A percentile compares a stretch with the other conserved stretches of the same genome.
Conservation (phyloP, 768 basidiomycete genomes). For the Rickenella mellea region DNA sequence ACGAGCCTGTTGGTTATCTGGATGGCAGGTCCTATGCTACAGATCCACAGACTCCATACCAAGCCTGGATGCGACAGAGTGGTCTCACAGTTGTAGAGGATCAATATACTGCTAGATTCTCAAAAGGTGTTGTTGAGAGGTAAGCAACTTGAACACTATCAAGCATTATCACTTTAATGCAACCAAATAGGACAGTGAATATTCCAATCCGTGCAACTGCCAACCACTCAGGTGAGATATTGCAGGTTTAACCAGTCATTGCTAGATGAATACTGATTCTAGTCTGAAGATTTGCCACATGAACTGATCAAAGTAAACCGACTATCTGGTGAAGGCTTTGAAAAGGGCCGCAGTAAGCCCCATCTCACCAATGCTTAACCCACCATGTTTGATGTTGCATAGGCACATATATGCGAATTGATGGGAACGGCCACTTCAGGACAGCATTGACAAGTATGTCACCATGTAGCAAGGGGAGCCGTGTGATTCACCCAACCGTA, state of each 20-base stretch:
- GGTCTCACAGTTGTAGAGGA: conserved; percentile 29
- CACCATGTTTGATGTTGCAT: neutral
- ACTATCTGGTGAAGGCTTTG: conserved; percentile 1
- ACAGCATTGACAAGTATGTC: conserved; percentile 51
- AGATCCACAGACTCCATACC: conserved; percentile 34
- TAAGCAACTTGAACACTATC: conserved; percentile 17
- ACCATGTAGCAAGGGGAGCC: conserved; percentile 41
- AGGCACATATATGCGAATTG: conserved; percentile 52
- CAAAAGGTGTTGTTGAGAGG: conserved; percentile 39
- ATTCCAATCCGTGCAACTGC: conserved; percentile 45
- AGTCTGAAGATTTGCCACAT: conserved; percentile 7
- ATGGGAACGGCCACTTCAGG: conserved; percentile 41
- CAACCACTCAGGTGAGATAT: conserved; percentile 38
- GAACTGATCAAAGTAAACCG: conserved; percentile 5
- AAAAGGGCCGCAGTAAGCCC: conserved; percentile 10
- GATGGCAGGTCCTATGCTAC: conserved; percentile 31
- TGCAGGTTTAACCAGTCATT: too few relatives aligned
- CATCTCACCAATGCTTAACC: neutral
- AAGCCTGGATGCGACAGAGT: conserved; percentile 26
- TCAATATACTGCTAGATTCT: conserved; percentile 46
- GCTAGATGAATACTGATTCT: neutral
- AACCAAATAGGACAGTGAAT: conserved; percentile 32
- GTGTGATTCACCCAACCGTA: conserved; percentile 37
- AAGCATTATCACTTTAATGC: neutral
- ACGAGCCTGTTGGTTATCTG: conserved; percentile 35